Evolutionary conservation across 2,329 filamentous ascomycete genomes (phyloP).

Genomic region (Ophiostoma australiae): DNA sequence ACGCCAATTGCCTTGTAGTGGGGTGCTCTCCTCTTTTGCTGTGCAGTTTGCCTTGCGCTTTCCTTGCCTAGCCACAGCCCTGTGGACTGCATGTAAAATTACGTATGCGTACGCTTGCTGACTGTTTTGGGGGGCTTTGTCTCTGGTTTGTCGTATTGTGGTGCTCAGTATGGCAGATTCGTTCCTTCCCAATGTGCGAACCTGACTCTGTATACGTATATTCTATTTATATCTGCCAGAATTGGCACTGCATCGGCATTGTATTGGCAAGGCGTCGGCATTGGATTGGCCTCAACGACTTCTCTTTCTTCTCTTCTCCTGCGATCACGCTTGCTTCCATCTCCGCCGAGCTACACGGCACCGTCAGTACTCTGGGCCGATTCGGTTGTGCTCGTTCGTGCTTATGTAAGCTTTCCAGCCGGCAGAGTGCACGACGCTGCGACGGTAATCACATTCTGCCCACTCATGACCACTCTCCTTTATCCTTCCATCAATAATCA

Average conservation of each 20-base stretch:
- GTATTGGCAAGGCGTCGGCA: no score
- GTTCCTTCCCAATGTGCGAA: not conserved
- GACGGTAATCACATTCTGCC: no score
- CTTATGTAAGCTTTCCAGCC: not conserved
- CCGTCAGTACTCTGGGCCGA: not conserved
- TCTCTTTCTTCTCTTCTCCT: not conserved
- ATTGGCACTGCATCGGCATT: no score
- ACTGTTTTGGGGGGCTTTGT: not conserved
- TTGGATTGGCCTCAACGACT: not conserved
- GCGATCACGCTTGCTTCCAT: not conserved
- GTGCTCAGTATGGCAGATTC: not conserved
- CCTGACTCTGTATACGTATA: not conserved
- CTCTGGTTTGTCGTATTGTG: not conserved
- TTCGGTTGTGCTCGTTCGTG: not conserved
- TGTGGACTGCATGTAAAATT: conserved; percentile 13
- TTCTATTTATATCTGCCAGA: not conserved
- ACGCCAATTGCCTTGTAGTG: conserved; percentile 6
- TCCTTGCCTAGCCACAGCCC: not conserved
- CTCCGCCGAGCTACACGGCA: not conserved
- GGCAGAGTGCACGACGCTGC: not conserved
- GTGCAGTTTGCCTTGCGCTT: conserved; percentile 11
- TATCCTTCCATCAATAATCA: no score
- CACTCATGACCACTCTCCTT: no score
- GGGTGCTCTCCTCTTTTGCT: not conserved
- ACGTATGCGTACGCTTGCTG: not conserved